Evolutionary conservation across 768 basidiomycete species (phyloP).

Genomic region (Filobasidium floriforme): DNA sequence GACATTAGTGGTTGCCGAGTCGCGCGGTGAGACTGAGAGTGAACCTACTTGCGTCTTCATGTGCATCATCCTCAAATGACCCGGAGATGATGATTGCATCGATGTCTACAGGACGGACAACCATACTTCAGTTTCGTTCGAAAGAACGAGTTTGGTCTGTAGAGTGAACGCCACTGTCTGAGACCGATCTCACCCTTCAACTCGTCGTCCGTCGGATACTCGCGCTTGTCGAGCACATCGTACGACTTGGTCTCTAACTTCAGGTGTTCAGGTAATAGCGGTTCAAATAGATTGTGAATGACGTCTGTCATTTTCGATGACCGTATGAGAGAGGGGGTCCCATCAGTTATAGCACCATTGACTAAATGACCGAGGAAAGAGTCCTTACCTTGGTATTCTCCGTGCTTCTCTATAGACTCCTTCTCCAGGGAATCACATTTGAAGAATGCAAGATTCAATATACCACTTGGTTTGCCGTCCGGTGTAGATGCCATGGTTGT

Average conservation of each 20-base stretch:
- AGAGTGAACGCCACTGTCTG: no score
- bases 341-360: no score
- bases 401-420: conserved; percentile 27
- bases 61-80: conserved; percentile 35
- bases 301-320: no score
- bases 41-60: conserved; percentile 28
- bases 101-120: no score
- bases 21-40: no score
- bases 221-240: conserved; percentile 30
- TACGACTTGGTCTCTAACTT: conserved; percentile 26
- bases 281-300: conserved; percentile 34
- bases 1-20: no score
- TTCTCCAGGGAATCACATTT: conserved; percentile 31
- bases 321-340: no score
- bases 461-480: conserved; percentile 7
- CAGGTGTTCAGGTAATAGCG: conserved; percentile 27
- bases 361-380: no score
- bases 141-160: no score
- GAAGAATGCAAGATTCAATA: conserved; percentile 31
- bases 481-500: background rate
- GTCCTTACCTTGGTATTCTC: conserved; percentile 32
- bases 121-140: no score
- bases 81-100: conserved; percentile 33
- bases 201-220: conserved; percentile 32
- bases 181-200: no score